Evolutionary conservation across 441 rosid genomes (phyloP).

Genomic region (Euphorbia schlechtendalii): DNA sequence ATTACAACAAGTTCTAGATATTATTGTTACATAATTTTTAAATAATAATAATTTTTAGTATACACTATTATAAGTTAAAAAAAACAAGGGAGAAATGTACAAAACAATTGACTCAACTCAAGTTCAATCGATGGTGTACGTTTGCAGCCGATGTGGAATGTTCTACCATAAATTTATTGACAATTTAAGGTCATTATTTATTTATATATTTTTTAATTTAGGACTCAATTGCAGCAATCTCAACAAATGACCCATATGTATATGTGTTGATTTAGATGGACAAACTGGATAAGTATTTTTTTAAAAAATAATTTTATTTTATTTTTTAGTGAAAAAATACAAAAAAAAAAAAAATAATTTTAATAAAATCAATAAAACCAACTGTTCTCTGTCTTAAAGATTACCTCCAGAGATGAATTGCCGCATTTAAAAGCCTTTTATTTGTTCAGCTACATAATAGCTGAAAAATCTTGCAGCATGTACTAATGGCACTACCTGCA

Average conservation of each 20-base stretch:
- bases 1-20: too few species aligned
- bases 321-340: too few species aligned
- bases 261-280: neutral
- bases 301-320: too few species aligned
- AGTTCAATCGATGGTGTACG: neutral
- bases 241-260: neutral
- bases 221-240: neutral
- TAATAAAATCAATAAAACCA: too few species aligned
- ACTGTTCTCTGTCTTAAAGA: neutral
- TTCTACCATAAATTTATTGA: too few species aligned
- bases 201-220: too few species aligned
- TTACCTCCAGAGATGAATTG: neutral
- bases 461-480: constrained; percentile 15
- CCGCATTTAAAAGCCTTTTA: neutral
- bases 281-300: neutral
- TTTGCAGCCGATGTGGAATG: neutral
- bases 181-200: too few species aligned
- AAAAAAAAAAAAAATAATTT: too few species aligned
- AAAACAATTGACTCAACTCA: neutral
- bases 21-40: too few species aligned
- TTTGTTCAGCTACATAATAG: constrained; percentile 21
- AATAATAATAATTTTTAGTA: too few species aligned
- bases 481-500: constrained; percentile 18
- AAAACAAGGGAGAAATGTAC: too few species aligned
- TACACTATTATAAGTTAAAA: too few species aligned